Evolutionary conservation across 2,329 filamentous ascomycete genomes (phyloP), one percentile per base, ranked within the genome.

Genomic region (Mariannaea sp.): DNA sequence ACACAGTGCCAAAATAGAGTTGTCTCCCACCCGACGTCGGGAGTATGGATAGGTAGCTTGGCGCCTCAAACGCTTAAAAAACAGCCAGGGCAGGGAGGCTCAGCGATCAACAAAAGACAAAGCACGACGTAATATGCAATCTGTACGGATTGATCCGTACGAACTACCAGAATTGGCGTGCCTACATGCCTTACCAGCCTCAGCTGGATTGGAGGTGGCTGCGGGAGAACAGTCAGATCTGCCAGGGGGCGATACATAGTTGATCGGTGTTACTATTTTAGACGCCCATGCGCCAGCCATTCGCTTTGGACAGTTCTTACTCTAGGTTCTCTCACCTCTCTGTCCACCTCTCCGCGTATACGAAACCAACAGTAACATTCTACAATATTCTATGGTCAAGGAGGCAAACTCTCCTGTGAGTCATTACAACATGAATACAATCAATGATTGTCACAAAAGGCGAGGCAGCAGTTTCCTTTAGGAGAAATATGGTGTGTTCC

Each of bases 1-100:
- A 16, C 42, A 64, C 63, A 61, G 63, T 66, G 61, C 35, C 22
- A 54, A 22, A 14, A 14, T 14, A 16, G 7, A 29, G 46, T 14
- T 26, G 6, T 24, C 41, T 32, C 33, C 39, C 43, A 49, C 51
- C 45, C 38, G 13, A 17, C 17, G 29, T 40, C 26, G 35, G 30
- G 32, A 35, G 36, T 27, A 20, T 22, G 30, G 36, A 16, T 16
- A 13, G 10, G 24, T 26, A 47, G 30, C 40, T 45, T 12, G 19
- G 47, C 43, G 54, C 49, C 45, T 51, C 46, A 39, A 49, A 44
- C 40, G 38, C 45, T 47, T 42, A 33, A 45, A 52, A 45, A 26
- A 22, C 44, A 17, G 44, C 27, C 44, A 24, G 43, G 30, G 43
- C 20, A 24, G 22, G 22, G 22, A 7, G n/a, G n/a, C 29, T 35